Percentiles rank a stretch among this genome's conserved stretches.
These are phyloP conservation scores for Fusarium goolgardi DNA, from an alignment of 2,329 filamentous ascomycete genomes.

Conservation along the genomic window DNA sequence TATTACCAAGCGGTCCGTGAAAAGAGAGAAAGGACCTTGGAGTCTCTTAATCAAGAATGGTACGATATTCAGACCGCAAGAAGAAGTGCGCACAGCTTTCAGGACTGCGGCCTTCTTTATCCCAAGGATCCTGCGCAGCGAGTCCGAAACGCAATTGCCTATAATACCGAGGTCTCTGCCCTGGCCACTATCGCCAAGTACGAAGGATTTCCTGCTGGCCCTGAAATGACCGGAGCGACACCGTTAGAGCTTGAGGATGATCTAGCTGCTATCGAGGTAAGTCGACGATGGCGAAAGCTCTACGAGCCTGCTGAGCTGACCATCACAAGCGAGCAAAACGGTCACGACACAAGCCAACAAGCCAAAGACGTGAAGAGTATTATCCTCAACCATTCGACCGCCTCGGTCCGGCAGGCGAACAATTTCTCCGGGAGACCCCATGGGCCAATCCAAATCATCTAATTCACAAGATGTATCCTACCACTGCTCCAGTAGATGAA, in stretches of 20 bases:
- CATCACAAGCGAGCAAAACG: constrained; percentile 51
- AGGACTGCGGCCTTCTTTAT: constrained; percentile 85
- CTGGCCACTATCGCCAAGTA: constrained; percentile 93
- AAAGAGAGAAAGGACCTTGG: constrained; percentile 81
- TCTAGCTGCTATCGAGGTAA: constrained; percentile 86
- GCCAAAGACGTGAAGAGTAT: constrained; percentile 60
- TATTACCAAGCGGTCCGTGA: constrained; percentile 90
- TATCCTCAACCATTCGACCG: constrained; percentile 61
- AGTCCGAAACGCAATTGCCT: constrained; percentile 85
- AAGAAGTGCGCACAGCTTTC: constrained; percentile 80
- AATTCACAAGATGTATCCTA: constrained; percentile 65
- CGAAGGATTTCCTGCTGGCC: constrained; percentile 95
- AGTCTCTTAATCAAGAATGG: constrained; percentile 86
- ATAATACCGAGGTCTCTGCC: constrained; percentile 94
- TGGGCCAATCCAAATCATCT: constrained; percentile 93
- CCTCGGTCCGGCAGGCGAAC: constrained; percentile 78
- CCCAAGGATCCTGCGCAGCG: constrained; percentile 81
- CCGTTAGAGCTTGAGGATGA: constrained; percentile 84
- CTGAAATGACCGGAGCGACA: constrained; percentile 79
- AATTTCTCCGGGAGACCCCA: constrained; percentile 88
- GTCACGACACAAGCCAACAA: constrained; percentile 54
- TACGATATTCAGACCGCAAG: constrained; percentile 93
- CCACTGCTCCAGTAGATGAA: constrained; percentile 35
- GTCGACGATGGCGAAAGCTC: constrained; percentile 39
- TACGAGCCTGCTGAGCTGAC: constrained; percentile 38